These are phyloP conservation scores for Solanum sejunctum DNA, from an alignment of 257 asterid species.

Conservation along the genomic window DNA sequence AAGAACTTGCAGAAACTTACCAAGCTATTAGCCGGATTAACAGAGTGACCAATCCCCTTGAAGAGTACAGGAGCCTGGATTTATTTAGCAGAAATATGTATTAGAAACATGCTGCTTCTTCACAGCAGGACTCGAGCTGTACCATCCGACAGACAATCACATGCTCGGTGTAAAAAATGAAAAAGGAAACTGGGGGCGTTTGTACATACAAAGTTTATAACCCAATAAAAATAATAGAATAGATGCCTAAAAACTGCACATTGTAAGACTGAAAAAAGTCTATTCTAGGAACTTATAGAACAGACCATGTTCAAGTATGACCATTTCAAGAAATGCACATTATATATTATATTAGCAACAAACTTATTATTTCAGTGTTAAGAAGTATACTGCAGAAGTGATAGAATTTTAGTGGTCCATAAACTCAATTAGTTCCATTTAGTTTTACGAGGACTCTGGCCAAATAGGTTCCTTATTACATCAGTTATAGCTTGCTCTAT, in stretches of 20 bases:
- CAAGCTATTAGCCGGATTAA: conserved; percentile 68
- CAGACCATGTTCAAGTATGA: background rate
- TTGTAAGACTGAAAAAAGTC: background rate
- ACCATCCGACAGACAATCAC: background rate
- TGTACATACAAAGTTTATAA: background rate
- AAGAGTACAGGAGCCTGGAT: conserved; percentile 77
- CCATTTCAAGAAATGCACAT: background rate
- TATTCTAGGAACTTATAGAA: background rate
- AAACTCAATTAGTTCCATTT: background rate
- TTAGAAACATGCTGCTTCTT: background rate
- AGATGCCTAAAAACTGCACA: background rate
- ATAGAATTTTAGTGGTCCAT: background rate
- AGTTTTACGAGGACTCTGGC: background rate
- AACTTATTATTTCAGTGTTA: background rate
- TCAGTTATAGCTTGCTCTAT: background rate
- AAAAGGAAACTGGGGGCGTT: background rate
- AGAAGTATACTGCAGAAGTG: background rate
- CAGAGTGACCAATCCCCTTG: conserved; percentile 75
- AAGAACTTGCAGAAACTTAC: conserved; percentile 22
- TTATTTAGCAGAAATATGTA: background rate
- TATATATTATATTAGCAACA: background rate
- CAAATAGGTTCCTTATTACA: background rate
- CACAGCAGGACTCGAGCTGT: background rate
- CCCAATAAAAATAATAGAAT: background rate
- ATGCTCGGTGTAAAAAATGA: background rate